A percentile compares a stretch with the other conserved stretches of the same genome.
Evolutionary conservation across 1,284 basidiomycete species (phyloP).

Genomic region (Puccinia horiana): DNA sequence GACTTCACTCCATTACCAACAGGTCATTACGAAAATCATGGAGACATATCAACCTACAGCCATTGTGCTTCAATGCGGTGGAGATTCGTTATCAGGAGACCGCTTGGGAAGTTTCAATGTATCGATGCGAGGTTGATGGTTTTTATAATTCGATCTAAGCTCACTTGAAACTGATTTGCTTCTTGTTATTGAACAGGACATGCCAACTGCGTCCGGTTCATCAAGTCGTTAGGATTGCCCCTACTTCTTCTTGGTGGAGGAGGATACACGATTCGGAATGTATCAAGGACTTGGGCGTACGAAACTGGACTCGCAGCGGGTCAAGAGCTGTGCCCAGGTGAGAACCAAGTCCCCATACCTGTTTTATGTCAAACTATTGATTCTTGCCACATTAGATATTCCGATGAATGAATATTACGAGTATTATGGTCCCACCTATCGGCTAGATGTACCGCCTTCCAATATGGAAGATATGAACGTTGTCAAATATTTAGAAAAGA

Average conservation of each 20-base stretch:
- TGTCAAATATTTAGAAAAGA: slow-evolving; percentile 84
- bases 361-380: neutral
- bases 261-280: slow-evolving; percentile 98
- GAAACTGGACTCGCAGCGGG: slow-evolving; percentile 97
- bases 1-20: slow-evolving; percentile 18
- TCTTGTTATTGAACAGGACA: slow-evolving; percentile 65
- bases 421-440: slow-evolving; percentile 97
- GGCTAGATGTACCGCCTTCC: slow-evolving; percentile 91
- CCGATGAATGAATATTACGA: slow-evolving; percentile 98
- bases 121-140: slow-evolving; percentile 78
- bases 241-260: slow-evolving; percentile 91
- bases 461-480: slow-evolving; percentile 97
- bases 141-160: slow-evolving; percentile 22
- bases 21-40: slow-evolving; percentile 95
- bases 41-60: slow-evolving; percentile 93
- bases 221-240: slow-evolving; percentile 93
- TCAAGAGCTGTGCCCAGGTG: slow-evolving; percentile 82
- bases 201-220: slow-evolving; percentile 94
- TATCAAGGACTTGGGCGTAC: slow-evolving; percentile 94
- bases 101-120: slow-evolving; percentile 95
- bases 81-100: slow-evolving; percentile 96
- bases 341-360: slow-evolving; percentile 52
- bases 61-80: slow-evolving; percentile 95
- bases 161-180: neutral
- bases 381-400: slow-evolving; percentile 67